phyloP scores from a whole-genome alignment of 495 filamentous ascomycete genomes.

The Tuber microsphaerosporum region DNA sequence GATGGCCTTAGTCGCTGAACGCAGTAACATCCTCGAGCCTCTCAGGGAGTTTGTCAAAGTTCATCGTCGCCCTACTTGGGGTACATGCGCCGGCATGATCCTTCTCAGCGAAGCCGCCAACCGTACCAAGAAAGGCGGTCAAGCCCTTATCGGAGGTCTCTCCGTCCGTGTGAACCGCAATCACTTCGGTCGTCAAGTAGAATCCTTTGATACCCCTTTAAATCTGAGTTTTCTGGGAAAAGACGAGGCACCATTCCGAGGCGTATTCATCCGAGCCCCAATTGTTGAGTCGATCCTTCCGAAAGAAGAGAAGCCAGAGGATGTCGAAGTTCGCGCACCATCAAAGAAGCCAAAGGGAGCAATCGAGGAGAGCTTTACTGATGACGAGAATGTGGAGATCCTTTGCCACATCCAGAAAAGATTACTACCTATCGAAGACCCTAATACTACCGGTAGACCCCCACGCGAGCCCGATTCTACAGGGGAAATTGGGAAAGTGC shows the following conservation, averaged over 20 bases:
- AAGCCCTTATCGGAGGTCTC: constrained; percentile 87
- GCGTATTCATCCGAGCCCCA: constrained; percentile 89
- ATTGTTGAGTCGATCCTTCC: constrained; percentile 79
- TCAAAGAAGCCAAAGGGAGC: constrained; percentile 20
- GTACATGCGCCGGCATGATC: constrained; percentile 92
- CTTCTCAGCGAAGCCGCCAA: constrained; percentile 83
- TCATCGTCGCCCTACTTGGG: constrained; percentile 81
- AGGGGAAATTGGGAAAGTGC: neutral
- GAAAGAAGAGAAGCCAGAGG: constrained; percentile 47
- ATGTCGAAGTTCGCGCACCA: constrained; percentile 63
- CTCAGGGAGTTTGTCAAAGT: constrained; percentile 86
- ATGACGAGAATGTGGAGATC: constrained; percentile 50
- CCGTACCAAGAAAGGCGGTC: constrained; percentile 79
- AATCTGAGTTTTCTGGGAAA: constrained; percentile 62
- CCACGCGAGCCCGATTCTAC: constrained; percentile 9
- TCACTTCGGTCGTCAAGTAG: constrained; percentile 86
- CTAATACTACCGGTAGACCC: constrained; percentile 44
- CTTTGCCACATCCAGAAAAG: constrained; percentile 51
- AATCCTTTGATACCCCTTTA: constrained; percentile 79
- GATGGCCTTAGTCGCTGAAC: constrained; percentile 77
- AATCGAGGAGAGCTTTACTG: constrained; percentile 23
- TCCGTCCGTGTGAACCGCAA: constrained; percentile 91
- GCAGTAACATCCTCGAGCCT: constrained; percentile 73
- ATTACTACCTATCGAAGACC: constrained; percentile 40
- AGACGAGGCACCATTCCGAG: constrained; percentile 56